These are phyloP conservation scores for Yamadazyma sp. DNA, from an alignment of 1,139 yeast genomes.

Conservation along the genomic window DNA sequence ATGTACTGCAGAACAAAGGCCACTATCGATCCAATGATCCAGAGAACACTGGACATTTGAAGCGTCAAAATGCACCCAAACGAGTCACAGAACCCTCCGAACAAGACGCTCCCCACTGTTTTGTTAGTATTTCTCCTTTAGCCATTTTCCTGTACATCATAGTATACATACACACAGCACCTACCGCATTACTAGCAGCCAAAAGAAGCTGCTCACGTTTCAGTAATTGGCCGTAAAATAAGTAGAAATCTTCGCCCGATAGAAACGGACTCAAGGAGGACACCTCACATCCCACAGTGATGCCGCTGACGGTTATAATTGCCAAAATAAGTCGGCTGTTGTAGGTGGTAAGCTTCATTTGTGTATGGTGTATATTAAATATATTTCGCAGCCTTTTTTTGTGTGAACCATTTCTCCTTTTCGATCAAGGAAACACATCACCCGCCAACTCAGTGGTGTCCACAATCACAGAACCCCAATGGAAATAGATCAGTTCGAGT, in stretches of 20 bases:
- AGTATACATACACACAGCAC: conserved; percentile 18
- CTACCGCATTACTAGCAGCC: conserved; percentile 30
- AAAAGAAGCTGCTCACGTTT: conserved; percentile 28
- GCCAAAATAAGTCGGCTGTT: conserved; percentile 18
- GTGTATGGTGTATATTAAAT: neutral
- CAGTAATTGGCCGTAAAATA: conserved; percentile 19
- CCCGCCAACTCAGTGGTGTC: too few species aligned
- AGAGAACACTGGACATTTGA: conserved; percentile 26
- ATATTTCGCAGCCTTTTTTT: conserved; percentile 1
- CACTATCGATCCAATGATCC: conserved; percentile 29
- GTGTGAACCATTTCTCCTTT: neutral
- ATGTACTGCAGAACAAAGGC: conserved; percentile 26
- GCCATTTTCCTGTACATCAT: neutral
- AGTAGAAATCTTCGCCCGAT: conserved; percentile 21
- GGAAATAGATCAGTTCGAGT: neutral
- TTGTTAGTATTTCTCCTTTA: conserved; percentile 8
- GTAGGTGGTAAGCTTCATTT: conserved; percentile 17
- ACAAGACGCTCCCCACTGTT: conserved; percentile 31
- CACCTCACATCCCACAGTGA: conserved; percentile 33
- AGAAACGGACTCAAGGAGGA: conserved; percentile 27
- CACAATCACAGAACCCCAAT: neutral
- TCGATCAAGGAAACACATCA: too few species aligned
- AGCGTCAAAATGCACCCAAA: conserved; percentile 29
- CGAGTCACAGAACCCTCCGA: conserved; percentile 31
- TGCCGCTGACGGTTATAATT: conserved; percentile 27